phyloP scores from a whole-genome alignment of 192 early-diverging fungal species.

The Backusella sp. region DNA sequence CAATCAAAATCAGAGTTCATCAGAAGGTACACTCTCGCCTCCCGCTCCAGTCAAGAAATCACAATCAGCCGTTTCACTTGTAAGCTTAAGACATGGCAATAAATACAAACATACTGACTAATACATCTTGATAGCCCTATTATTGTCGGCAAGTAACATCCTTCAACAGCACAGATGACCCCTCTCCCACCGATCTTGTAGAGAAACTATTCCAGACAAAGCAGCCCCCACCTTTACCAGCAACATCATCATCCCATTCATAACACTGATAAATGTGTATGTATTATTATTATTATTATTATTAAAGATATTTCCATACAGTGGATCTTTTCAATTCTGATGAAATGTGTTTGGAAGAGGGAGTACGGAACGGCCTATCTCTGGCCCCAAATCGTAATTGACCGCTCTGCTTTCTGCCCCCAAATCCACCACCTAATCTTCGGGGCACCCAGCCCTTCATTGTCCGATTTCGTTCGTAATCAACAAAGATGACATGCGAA shows the following conservation, averaged over 20 bases:
- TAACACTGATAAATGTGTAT: background rate
- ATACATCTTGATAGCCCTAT: background rate
- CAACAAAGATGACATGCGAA: slow-evolving; percentile 35
- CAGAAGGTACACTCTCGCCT: background rate
- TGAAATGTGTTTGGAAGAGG: background rate
- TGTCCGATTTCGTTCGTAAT: slow-evolving; percentile 37
- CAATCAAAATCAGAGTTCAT: background rate
- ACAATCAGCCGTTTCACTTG: slow-evolving; percentile 26
- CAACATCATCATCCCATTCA: background rate
- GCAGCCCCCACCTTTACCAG: background rate
- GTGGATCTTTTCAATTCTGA: background rate
- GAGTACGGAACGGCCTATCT: slow-evolving; percentile 35
- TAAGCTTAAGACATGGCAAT: background rate
- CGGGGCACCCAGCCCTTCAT: slow-evolving; percentile 45
- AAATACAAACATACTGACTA: background rate
- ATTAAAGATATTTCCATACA: slow-evolving; percentile 10
- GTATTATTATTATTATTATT: slow-evolving; percentile 9
- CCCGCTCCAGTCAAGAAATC: slow-evolving; percentile 20
- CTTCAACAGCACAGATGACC: slow-evolving; percentile 14
- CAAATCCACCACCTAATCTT: slow-evolving; percentile 43
- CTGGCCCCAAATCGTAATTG: slow-evolving; percentile 44
- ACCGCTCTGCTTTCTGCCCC: slow-evolving; percentile 41
- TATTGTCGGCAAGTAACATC: slow-evolving; percentile 7
- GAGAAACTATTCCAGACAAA: slow-evolving; percentile 27
- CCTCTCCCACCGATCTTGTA: slow-evolving; percentile 26